A percentile compares a stretch with the other conserved stretches of the same genome.
These are phyloP conservation scores for Eucalyptus shirleyi DNA, from an alignment of 345 rosid species.

Conservation along the genomic window DNA sequence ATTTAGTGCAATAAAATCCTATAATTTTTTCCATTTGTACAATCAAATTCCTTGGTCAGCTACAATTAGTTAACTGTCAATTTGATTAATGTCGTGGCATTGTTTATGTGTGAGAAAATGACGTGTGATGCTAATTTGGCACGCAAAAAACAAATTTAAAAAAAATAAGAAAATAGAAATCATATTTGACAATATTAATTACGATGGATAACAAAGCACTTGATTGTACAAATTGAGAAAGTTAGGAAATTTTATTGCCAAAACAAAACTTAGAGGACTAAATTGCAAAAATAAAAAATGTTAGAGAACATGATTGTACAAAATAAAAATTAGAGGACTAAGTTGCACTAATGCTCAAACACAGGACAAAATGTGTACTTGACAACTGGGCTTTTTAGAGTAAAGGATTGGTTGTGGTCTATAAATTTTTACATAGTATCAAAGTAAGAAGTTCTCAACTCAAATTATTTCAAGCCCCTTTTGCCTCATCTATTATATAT, in stretches of 20 bases:
- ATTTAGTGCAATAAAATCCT: background rate
- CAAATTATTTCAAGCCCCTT: background rate
- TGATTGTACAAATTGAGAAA: background rate
- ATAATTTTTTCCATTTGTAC: background rate
- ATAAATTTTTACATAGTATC: background rate
- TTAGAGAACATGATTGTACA: background rate
- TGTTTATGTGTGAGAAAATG: background rate
- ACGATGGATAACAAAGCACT: background rate
- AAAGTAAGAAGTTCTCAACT: background rate
- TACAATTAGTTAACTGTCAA: background rate
- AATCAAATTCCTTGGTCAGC: background rate
- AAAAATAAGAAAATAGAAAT: background rate
- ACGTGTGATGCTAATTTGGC: background rate
- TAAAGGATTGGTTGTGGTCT: background rate
- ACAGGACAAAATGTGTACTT: background rate
- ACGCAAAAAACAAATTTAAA: background rate
- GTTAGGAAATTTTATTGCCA: background rate
- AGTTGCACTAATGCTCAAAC: background rate
- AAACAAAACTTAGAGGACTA: background rate
- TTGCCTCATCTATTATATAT: background rate
- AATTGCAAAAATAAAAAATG: background rate
- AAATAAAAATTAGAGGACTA: background rate
- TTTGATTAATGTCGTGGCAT: background rate
- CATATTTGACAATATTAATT: background rate
- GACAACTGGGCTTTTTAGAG: background rate